Evolutionary conservation across 495 filamentous ascomycete genomes (phyloP).

Genomic region (Penicillium maclennaniae): DNA sequence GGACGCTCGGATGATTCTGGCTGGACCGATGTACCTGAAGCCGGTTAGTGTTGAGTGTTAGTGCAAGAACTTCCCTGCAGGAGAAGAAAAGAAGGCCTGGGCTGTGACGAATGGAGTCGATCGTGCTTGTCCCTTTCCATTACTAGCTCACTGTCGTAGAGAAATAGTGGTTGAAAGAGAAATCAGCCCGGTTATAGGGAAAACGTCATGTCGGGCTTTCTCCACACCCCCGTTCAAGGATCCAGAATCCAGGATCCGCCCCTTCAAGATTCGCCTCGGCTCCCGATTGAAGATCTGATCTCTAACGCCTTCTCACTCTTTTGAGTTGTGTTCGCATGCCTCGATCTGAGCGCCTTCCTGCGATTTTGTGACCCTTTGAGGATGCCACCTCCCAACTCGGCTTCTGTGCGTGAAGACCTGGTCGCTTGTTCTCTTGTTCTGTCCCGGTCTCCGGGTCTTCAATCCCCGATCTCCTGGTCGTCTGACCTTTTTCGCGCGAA

Average conservation of each 20-base stretch:
- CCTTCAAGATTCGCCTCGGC: slow-evolving; percentile 1
- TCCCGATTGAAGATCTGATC: background rate
- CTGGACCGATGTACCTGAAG: background rate
- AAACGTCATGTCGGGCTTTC: slow-evolving; percentile 6
- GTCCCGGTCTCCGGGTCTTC: background rate
- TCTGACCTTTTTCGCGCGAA: background rate
- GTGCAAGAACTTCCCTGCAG: too few species aligned
- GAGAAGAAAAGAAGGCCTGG: too few species aligned
- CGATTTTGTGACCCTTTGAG: slow-evolving; percentile 17
- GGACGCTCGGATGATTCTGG: background rate
- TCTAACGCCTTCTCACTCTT: background rate
- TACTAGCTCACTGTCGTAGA: too few species aligned
- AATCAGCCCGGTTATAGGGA: background rate
- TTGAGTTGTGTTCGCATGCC: background rate
- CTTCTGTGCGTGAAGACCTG: slow-evolving; percentile 16
- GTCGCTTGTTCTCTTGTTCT: background rate
- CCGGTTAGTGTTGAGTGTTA: background rate
- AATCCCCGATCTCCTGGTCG: background rate
- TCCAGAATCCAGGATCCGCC: too few species aligned
- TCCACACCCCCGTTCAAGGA: slow-evolving; percentile 4
- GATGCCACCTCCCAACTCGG: slow-evolving; percentile 32
- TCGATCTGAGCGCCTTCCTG: slow-evolving; percentile 17
- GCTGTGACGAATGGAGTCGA: too few species aligned
- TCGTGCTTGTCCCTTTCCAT: too few species aligned
- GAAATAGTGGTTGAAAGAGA: background rate